phyloP scores from a whole-genome alignment of 2,329 filamentous ascomycete genomes.

The Elsinoe ampelina region DNA sequence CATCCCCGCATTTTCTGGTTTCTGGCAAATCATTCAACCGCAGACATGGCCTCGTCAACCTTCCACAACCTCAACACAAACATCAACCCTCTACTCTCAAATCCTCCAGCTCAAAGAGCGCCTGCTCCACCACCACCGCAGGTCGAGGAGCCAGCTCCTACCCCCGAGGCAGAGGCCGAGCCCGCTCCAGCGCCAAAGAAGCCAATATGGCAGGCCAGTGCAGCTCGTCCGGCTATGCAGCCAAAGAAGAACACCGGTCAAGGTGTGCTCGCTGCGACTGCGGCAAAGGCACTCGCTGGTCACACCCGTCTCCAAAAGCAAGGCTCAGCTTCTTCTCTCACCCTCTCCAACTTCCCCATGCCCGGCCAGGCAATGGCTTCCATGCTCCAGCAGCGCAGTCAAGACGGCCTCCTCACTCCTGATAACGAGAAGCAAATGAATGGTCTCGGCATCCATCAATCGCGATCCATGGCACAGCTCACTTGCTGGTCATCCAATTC shows the following conservation, averaged over 20 bases:
- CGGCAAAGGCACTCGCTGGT: slow-evolving; percentile 8
- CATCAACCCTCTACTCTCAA: slow-evolving; percentile 5
- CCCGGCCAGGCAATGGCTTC: slow-evolving; percentile 10
- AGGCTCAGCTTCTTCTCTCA: slow-evolving; percentile 5
- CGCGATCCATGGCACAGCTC: slow-evolving; percentile 11
- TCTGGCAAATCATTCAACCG: slow-evolving; percentile 1
- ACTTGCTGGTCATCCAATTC: background rate
- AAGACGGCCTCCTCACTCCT: slow-evolving; percentile 4
- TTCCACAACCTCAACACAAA: slow-evolving; percentile 2
- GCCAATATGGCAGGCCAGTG: slow-evolving; percentile 1
- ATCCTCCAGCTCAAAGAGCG: slow-evolving; percentile 5
- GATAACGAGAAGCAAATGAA: slow-evolving; percentile 1
- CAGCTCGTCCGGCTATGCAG: background rate
- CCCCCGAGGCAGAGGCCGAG: background rate
- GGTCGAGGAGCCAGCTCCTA: background rate
- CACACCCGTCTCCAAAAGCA: slow-evolving; percentile 5
- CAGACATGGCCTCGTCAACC: slow-evolving; percentile 2
- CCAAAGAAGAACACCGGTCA: slow-evolving; percentile 9
- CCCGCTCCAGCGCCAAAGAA: background rate
- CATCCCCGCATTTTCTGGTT: background rate
- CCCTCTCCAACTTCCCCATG: slow-evolving; percentile 7
- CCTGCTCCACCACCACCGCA: background rate
- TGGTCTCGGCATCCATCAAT: slow-evolving; percentile 7
- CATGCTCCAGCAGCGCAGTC: background rate
- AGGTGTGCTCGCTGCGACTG: background rate